Evolutionary conservation across 768 basidiomycete species (phyloP).

Genomic region (Suillus bovinus): DNA sequence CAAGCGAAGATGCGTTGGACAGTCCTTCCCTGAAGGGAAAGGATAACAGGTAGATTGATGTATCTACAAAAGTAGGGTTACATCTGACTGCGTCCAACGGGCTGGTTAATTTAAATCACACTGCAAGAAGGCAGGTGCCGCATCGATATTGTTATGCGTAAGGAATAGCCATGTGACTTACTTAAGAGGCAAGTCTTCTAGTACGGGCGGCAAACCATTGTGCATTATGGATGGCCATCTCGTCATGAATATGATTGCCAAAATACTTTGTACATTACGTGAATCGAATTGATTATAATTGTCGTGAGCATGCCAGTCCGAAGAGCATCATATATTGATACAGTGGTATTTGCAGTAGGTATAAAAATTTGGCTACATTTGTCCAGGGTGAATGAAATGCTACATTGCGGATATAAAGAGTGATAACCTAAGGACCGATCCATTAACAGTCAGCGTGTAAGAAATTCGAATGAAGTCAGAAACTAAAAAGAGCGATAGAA

Average conservation of each 20-base stretch:
- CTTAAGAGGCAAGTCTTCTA: not conserved
- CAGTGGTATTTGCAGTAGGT: conserved; percentile 1
- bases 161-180: not conserved
- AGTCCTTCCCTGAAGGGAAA: not conserved
- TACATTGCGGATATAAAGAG: conserved; percentile 6
- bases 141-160: not conserved
- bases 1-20: not conserved
- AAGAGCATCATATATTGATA: conserved; percentile 4
- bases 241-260: not conserved
- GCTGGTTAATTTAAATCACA: not conserved
- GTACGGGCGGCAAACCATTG: not conserved
- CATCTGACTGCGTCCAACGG: not conserved
- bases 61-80: not conserved
- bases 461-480: conserved; percentile 5
- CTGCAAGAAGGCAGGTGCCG: not conserved
- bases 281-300: not conserved
- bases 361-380: conserved; percentile 9
- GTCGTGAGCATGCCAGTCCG: not conserved
- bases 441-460: not conserved
- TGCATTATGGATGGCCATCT: not conserved
- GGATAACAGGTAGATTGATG: too few species aligned
- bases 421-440: not conserved
- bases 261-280: not conserved
- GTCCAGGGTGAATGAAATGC: conserved; percentile 13
- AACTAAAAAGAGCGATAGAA: conserved; percentile 17